These are phyloP conservation scores for Fragaria vesca DNA, from an alignment of 306 rosid species.

Conservation along the genomic window DNA sequence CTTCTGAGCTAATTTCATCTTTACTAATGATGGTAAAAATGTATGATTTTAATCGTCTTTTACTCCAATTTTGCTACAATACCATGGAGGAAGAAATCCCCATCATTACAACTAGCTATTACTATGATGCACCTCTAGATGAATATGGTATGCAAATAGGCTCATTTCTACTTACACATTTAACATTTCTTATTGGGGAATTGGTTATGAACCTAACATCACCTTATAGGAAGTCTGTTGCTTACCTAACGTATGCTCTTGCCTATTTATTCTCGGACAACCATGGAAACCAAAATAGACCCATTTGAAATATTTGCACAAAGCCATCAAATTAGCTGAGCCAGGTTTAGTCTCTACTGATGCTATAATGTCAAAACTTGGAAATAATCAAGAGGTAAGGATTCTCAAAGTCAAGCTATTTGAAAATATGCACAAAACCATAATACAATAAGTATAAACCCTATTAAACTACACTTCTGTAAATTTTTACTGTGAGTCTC, in stretches of 20 bases:
- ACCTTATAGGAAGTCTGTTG: background rate
- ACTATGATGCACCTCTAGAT: constrained; percentile 88
- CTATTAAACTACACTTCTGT: background rate
- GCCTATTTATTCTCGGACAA: constrained; percentile 47
- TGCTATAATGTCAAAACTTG: constrained; percentile 61
- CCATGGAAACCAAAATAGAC: constrained; percentile 84
- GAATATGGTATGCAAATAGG: constrained; percentile 67
- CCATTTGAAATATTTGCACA: constrained; percentile 84
- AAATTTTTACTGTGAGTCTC: constrained; percentile 9
- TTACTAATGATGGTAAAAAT: background rate
- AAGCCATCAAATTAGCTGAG: constrained; percentile 75
- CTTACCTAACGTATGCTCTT: constrained; percentile 3
- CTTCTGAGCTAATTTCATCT: background rate
- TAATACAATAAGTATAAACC: background rate
- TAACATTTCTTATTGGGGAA: background rate
- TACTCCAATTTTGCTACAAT: constrained; percentile 37
- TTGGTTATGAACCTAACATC: background rate
- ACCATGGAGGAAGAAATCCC: constrained; percentile 97
- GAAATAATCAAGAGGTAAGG: constrained; percentile 69
- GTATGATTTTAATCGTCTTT: constrained; percentile 10
- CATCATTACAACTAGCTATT: constrained; percentile 80
- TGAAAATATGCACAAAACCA: constrained; percentile 1
- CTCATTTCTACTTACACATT: background rate
- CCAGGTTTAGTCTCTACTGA: constrained; percentile 64
- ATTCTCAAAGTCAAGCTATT: constrained; percentile 9